These are phyloP conservation scores for Metahyphopichia silvanorum DNA, from an alignment of 805 yeast species.

Conservation along the genomic window DNA sequence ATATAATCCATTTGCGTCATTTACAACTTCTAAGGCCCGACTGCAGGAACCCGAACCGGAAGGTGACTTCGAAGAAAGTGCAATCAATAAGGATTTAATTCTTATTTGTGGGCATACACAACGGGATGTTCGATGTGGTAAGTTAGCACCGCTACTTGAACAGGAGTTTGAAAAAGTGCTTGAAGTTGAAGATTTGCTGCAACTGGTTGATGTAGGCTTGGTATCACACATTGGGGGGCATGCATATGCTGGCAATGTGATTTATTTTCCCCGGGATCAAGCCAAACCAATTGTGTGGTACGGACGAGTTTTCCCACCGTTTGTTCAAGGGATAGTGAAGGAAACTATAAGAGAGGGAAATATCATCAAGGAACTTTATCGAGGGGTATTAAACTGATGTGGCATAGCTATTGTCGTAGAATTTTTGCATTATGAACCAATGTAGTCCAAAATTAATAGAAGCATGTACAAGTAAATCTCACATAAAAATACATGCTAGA, in stretches of 20 bases:
- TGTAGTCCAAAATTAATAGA: too few species aligned
- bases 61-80: conserved; percentile 7
- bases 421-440: too few species aligned
- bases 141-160: conserved; percentile 54
- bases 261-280: conserved; percentile 43
- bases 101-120: conserved; percentile 65
- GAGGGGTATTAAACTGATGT: too few species aligned
- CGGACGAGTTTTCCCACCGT: conserved; percentile 65
- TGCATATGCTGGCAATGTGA: conserved; percentile 78
- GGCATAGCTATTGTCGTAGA: too few species aligned
- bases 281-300: conserved; percentile 62
- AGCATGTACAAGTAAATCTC: too few species aligned
- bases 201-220: conserved; percentile 42
- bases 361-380: conserved; percentile 54
- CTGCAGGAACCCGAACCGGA: conserved; percentile 3
- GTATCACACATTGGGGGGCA: conserved; percentile 86
- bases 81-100: conserved; percentile 28
- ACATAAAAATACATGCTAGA: too few species aligned
- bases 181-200: conserved; percentile 25
- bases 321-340: conserved; percentile 62
- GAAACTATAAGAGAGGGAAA: conserved; percentile 48
- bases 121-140: conserved; percentile 67
- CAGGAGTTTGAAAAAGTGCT: conserved; percentile 49
- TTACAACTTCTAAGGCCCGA: not conserved
- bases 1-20: conserved; percentile 21